Conservation (phyloP, 441 rosid genomes). For the Populus tomentosa region DNA sequence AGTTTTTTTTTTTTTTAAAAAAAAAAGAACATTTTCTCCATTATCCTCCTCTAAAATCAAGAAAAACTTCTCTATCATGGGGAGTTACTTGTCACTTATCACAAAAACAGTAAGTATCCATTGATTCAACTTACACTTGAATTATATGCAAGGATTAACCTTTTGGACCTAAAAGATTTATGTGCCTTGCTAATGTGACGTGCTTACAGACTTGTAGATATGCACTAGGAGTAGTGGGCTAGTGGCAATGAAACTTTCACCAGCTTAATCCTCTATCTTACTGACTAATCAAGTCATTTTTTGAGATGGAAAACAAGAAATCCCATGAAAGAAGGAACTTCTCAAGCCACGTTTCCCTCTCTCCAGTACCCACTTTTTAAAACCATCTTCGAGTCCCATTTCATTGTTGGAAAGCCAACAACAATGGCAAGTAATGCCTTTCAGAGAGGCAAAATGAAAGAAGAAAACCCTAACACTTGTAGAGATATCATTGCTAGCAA, state of each 20-base stretch:
- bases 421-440: constrained; percentile 4
- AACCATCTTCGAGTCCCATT: neutral
- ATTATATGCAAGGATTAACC: neutral
- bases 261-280: neutral
- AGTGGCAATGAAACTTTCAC: neutral
- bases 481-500: neutral
- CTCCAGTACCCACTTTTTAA: neutral
- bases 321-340: constrained; percentile 4
- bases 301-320: neutral
- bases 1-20: too few species aligned
- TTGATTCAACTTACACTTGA: neutral
- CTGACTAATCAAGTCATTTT: neutral
- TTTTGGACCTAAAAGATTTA: neutral
- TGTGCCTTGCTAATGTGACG: neutral
- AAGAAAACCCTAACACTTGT: neutral
- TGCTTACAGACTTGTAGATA: neutral
- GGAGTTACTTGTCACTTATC: neutral
- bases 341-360: constrained; percentile 12
- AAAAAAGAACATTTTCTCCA: too few species aligned
- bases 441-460: neutral
- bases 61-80: neutral
- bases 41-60: too few species aligned
- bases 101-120: neutral
- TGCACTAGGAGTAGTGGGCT: neutral
- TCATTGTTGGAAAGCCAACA: neutral